phyloP scores from a whole-genome alignment of 176 grass and related monocot genomes.

The Panicum miliaceum region DNA sequence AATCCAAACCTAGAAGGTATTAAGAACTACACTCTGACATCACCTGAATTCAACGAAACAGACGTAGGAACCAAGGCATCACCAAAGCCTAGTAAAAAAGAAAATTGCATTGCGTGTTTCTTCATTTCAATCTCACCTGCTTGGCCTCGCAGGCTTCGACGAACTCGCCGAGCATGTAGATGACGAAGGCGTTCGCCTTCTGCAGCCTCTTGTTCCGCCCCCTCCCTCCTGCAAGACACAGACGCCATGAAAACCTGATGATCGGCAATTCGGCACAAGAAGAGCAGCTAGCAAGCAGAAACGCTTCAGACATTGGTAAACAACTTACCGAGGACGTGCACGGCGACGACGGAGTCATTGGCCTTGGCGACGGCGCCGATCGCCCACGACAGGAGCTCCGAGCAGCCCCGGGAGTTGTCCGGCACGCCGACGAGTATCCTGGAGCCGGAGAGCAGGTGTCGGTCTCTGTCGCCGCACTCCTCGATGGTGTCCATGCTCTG shows the following conservation, averaged over 20 bases:
- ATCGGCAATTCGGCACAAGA: neutral
- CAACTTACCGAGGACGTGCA: slow-evolving; percentile 72
- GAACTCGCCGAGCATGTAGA: slow-evolving; percentile 85
- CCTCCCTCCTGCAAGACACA: slow-evolving; percentile 28
- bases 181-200: slow-evolving; percentile 83
- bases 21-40: neutral
- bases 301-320: neutral
- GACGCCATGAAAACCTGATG: neutral
- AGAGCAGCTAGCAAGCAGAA: neutral
- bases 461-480: slow-evolving; percentile 45
- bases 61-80: neutral
- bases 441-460: slow-evolving; percentile 24
- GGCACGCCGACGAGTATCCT: slow-evolving; percentile 84
- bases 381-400: slow-evolving; percentile 86
- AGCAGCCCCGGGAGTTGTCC: slow-evolving; percentile 58
- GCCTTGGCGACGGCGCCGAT: slow-evolving; percentile 63
- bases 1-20: neutral
- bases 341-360: slow-evolving; percentile 81
- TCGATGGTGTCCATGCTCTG: slow-evolving; percentile 70
- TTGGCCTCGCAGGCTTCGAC: slow-evolving; percentile 76
- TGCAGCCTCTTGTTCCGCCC: slow-evolving; percentile 71
- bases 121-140: slow-evolving; percentile 54
- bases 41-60: slow-evolving; percentile 2
- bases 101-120: neutral
- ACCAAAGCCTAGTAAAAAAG: neutral